These are phyloP conservation scores for Turritis glabra DNA, from an alignment of 345 rosid species.

Conservation along the genomic window DNA sequence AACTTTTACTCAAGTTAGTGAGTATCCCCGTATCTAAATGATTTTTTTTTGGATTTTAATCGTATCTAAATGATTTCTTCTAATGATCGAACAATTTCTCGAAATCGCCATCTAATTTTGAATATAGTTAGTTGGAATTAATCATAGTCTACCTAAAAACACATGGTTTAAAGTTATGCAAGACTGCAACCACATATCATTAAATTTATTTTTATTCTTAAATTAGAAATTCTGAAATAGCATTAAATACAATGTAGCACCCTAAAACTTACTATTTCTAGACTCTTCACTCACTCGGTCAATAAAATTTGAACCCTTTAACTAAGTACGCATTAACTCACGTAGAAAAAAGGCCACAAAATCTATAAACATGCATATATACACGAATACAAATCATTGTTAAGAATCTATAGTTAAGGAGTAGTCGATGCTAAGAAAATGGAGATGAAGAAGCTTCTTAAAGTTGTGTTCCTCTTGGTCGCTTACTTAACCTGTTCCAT, in stretches of 20 bases:
- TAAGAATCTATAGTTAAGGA: not conserved
- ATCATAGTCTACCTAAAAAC: constrained; percentile 23
- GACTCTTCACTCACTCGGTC: constrained; percentile 1
- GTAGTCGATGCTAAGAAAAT: not conserved
- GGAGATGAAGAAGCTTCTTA: constrained; percentile 22
- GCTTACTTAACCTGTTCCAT: constrained; percentile 13
- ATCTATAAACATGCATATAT: constrained; percentile 10
- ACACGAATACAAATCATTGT: not conserved
- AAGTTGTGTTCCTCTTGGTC: not conserved
- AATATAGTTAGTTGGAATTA: not conserved
- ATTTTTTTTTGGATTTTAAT: too few relatives aligned
- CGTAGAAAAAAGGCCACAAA: not conserved
- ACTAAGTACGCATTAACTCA: constrained; percentile 8
- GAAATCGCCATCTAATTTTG: constrained; percentile 5
- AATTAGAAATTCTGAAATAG: constrained; percentile 21
- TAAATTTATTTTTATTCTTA: constrained; percentile 3
- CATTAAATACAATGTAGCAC: constrained; percentile 16
- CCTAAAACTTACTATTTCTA: constrained; percentile 22
- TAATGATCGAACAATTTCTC: constrained; percentile 1
- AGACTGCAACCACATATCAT: constrained; percentile 2
- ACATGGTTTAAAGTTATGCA: constrained; percentile 21
- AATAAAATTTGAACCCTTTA: not conserved
- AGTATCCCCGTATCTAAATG: not conserved
- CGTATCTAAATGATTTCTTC: not conserved
- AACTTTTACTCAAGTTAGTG: not conserved